Conservation (phyloP, 208 protist species). For the Trypanosoma lewisi region DNA sequence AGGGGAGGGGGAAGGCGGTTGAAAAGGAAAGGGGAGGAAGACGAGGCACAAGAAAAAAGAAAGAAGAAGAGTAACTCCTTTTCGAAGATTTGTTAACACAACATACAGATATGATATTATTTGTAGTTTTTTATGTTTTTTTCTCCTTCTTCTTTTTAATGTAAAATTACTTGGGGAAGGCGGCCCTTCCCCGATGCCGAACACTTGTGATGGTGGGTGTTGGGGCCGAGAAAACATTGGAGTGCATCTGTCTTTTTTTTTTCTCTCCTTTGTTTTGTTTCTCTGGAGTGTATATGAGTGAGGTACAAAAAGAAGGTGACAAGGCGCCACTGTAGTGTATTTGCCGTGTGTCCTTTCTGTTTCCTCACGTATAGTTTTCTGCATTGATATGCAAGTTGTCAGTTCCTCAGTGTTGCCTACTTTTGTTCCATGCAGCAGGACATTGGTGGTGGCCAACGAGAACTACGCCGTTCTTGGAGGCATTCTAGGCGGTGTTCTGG, state of each 20-base stretch:
- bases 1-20: background rate
- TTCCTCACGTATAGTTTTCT: background rate
- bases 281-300: background rate
- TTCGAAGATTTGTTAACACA: background rate
- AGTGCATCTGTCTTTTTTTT: background rate
- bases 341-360: background rate
- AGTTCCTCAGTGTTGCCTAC: background rate
- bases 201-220: background rate
- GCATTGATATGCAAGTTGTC: background rate
- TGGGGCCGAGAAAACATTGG: background rate
- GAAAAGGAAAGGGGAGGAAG: background rate
- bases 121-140: background rate
- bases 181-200: too few species aligned
- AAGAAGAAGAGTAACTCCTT: background rate
- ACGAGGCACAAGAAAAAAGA: background rate
- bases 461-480: conserved; percentile 38
- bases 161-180: too few species aligned
- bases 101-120: background rate
- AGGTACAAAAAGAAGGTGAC: too few species aligned
- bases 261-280: background rate
- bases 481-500: conserved; percentile 23
- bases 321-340: too few species aligned
- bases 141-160: too few species aligned
- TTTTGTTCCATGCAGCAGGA: background rate
- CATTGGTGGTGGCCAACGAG: conserved; percentile 21